Conservation (phyloP, 345 rosid genomes). For the Aurinia saxatilis region DNA sequence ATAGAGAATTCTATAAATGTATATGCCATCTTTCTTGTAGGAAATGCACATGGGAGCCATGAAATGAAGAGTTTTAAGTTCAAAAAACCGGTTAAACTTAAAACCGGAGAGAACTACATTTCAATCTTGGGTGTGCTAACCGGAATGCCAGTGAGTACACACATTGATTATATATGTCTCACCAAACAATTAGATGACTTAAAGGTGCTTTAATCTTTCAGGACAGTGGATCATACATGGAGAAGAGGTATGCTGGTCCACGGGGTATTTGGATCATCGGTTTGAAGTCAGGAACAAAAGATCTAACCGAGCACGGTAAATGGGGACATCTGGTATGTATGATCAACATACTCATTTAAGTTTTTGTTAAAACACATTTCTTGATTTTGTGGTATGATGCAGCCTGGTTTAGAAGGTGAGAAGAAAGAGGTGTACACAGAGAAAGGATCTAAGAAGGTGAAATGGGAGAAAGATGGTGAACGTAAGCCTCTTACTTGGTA, state of each 20-base stretch:
- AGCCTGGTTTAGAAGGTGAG: conserved; percentile 67
- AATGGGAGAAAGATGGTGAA: conserved; percentile 38
- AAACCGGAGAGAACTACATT: conserved; percentile 45
- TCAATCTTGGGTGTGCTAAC: conserved; percentile 41
- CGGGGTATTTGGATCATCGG: conserved; percentile 55
- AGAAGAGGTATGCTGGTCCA: conserved; percentile 71
- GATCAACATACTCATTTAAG: neutral
- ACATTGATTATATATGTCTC: neutral
- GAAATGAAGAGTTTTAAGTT: conserved; percentile 69
- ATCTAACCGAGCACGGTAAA: conserved; percentile 39
- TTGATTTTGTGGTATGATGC: neutral
- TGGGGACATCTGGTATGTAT: conserved; percentile 76
- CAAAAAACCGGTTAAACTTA: conserved; percentile 34
- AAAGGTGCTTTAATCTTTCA: conserved; percentile 7
- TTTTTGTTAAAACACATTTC: neutral
- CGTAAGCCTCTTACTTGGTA: conserved; percentile 55
- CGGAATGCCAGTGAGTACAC: conserved; percentile 57
- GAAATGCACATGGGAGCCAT: conserved; percentile 69
- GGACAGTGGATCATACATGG: conserved; percentile 94
- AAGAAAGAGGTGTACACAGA: conserved; percentile 34
- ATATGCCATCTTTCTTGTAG: conserved; percentile 16
- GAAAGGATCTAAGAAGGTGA: conserved; percentile 41
- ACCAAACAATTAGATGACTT: neutral
- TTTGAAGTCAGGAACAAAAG: conserved; percentile 69
- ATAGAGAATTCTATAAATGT: neutral